Evolutionary conservation across 2,329 filamentous ascomycete genomes (phyloP).

Genomic region (Geosmithia flava): DNA sequence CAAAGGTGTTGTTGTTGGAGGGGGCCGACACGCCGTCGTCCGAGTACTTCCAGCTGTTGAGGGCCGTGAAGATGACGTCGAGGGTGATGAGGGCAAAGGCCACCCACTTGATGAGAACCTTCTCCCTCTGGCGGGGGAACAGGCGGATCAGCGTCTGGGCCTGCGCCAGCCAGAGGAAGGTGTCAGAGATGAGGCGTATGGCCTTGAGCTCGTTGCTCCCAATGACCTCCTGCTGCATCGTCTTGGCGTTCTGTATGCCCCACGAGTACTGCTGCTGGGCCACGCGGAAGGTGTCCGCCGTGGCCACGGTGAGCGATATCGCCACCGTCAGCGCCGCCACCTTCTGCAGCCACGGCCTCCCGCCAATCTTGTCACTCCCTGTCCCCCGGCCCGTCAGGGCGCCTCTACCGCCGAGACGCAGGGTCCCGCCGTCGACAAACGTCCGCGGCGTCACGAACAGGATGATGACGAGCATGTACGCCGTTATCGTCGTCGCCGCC

Average conservation of each 20-base stretch:
- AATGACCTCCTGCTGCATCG: conserved; percentile 67
- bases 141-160: conserved; percentile 92
- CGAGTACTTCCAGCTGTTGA: conserved; percentile 68
- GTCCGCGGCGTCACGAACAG: conserved; percentile 90
- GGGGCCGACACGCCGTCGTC: conserved; percentile 37
- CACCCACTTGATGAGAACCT: conserved; percentile 97
- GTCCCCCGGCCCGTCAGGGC: conserved; percentile 69
- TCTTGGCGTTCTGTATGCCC: conserved; percentile 68
- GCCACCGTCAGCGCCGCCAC: conserved; percentile 61
- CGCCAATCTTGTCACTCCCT: conserved; percentile 72
- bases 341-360: conserved; percentile 87
- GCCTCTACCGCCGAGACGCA: conserved; percentile 67
- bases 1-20: conserved; percentile 56
- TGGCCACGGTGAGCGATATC: conserved; percentile 86
- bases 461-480: conserved; percentile 88
- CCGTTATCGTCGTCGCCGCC: conserved; percentile 78
- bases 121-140: conserved; percentile 93
- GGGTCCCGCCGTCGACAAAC: conserved; percentile 75
- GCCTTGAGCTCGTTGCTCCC: conserved; percentile 77
- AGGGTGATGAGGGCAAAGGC: conserved; percentile 87
- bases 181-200: conserved; percentile 86
- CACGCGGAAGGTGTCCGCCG: conserved; percentile 78
- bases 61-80: conserved; percentile 79
- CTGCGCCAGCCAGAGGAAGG: conserved; percentile 94
- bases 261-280: conserved; percentile 69